A percentile compares a stretch with the other conserved stretches of the same genome.
phyloP scores from a whole-genome alignment of 495 filamentous ascomycete genomes.

The Xylaria curta region DNA sequence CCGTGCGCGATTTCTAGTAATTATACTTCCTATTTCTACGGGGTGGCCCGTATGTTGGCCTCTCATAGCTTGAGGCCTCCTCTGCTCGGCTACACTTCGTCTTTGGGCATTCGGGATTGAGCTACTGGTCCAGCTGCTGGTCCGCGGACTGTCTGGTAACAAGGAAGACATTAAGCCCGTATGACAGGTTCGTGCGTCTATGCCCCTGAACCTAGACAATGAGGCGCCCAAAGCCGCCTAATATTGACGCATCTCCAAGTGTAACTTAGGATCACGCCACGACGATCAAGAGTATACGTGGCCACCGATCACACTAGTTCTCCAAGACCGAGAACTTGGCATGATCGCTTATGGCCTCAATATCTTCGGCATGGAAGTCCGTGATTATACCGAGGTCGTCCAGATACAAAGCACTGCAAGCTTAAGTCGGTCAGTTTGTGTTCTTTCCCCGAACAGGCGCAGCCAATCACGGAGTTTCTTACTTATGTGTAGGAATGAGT shows the following conservation, averaged over 20 bases:
- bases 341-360: background rate
- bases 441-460: background rate
- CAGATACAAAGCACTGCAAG: background rate
- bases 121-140: background rate
- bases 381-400: background rate
- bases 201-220: background rate
- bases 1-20: background rate
- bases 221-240: background rate
- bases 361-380: background rate
- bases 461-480: background rate
- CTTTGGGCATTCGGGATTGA: background rate
- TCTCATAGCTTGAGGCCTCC: constrained; percentile 16
- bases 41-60: background rate
- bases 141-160: background rate
- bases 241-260: background rate
- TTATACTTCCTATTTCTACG: background rate
- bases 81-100: background rate
- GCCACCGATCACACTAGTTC: background rate
- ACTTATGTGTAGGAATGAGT: background rate
- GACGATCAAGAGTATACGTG: background rate
- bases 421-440: background rate
- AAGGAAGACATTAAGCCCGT: background rate
- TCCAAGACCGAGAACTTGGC: background rate
- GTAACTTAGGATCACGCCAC: background rate
- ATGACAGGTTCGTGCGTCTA: background rate